Evolutionary conservation across 2,329 filamentous ascomycete genomes (phyloP).

Genomic region (Cercospora berteroae): DNA sequence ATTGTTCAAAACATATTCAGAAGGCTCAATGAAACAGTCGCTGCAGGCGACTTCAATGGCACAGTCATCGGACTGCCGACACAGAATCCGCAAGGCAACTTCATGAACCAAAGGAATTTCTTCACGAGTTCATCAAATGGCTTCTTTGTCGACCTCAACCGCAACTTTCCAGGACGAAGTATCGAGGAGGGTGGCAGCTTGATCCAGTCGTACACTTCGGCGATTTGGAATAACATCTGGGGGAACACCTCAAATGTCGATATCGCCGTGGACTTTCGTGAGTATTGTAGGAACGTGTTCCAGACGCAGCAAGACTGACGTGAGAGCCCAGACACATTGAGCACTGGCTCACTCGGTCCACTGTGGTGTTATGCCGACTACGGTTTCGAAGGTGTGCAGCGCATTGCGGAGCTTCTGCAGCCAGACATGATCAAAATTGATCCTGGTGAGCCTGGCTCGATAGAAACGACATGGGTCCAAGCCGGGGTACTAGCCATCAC

Average conservation of each 20-base stretch:
- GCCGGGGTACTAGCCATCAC: conserved; percentile 40
- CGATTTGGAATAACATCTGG: conserved; percentile 43
- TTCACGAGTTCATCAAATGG: conserved; percentile 41
- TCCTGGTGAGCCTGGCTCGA: conserved; percentile 40
- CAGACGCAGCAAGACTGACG: conserved; percentile 1
- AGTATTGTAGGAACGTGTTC: background rate
- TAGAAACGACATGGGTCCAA: conserved; percentile 42
- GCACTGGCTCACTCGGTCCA: conserved; percentile 39
- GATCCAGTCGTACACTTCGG: conserved; percentile 30
- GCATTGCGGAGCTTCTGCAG: conserved; percentile 41
- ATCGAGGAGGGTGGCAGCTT: conserved; percentile 25
- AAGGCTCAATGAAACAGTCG: conserved; percentile 39
- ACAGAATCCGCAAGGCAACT: conserved; percentile 42
- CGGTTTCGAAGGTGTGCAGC: conserved; percentile 39
- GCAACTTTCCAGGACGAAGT: conserved; percentile 61
- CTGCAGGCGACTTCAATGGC: conserved; percentile 27
- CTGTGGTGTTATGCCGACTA: conserved; percentile 44
- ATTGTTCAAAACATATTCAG: conserved; percentile 41
- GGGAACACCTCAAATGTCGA: conserved; percentile 41
- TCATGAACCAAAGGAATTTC: conserved; percentile 42
- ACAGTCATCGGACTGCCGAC: conserved; percentile 42
- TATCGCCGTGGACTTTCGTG: conserved; percentile 39
- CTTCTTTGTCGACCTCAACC: conserved; percentile 57
- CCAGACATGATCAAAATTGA: conserved; percentile 44
- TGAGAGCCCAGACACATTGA: conserved; percentile 34